Conservation (phyloP, 192 early-diverging fungal genomes). For the Mortierella hygrophila region DNA sequence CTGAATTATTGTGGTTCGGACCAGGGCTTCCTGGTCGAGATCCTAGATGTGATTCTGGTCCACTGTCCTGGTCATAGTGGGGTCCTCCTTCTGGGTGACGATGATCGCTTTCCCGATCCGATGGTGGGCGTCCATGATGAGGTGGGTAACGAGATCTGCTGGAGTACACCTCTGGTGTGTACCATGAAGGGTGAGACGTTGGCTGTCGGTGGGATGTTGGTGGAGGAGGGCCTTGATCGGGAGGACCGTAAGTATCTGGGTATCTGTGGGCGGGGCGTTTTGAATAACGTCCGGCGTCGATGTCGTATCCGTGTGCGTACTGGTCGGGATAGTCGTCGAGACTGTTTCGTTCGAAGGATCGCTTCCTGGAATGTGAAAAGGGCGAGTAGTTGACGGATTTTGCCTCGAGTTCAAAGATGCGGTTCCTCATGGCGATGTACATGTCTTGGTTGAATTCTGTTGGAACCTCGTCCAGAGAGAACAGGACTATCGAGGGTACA, state of each 20-base stretch:
- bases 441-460: slow-evolving; percentile 41
- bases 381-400: slow-evolving; percentile 45
- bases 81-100: background rate
- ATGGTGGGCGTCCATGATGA: background rate
- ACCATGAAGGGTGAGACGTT: slow-evolving; percentile 47
- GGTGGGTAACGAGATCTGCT: slow-evolving; percentile 9
- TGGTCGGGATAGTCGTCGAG: slow-evolving; percentile 23
- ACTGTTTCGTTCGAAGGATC: slow-evolving; percentile 23
- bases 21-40: slow-evolving; percentile 10
- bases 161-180: slow-evolving; percentile 42
- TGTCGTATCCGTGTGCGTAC: slow-evolving; percentile 7
- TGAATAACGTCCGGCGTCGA: slow-evolving; percentile 4
- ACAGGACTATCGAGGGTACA: slow-evolving; percentile 18
- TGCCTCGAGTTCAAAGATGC: slow-evolving; percentile 48
- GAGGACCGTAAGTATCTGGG: background rate
- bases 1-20: background rate
- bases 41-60: slow-evolving; percentile 1
- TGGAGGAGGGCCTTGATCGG: background rate
- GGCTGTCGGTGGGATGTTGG: slow-evolving; percentile 5
- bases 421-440: slow-evolving; percentile 50
- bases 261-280: slow-evolving; percentile 21
- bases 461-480: slow-evolving; percentile 47
- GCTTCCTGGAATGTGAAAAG: slow-evolving; percentile 28
- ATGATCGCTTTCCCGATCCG: slow-evolving; percentile 18
- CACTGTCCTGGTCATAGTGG: background rate